Percentiles rank a stretch among this genome's conserved stretches.
Conservation (phyloP, 768 basidiomycete species). For the Tulasnella sp. region DNA sequence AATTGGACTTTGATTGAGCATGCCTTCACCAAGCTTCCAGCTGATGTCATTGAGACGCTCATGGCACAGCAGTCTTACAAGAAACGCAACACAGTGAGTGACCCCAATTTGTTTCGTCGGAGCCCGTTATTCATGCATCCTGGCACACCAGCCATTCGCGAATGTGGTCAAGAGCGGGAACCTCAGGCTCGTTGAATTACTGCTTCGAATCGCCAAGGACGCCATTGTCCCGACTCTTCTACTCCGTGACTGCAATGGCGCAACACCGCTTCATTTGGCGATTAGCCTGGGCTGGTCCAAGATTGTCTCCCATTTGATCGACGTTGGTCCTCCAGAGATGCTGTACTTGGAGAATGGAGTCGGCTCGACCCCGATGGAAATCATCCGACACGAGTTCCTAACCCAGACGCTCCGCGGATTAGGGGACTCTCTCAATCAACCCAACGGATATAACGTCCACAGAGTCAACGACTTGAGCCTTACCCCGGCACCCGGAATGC, state of each 20-base stretch:
- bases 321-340: slow-evolving; percentile 33
- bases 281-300: slow-evolving; percentile 32
- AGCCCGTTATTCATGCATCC: not conserved
- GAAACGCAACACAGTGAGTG: slow-evolving; percentile 41
- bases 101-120: slow-evolving; percentile 1
- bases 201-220: slow-evolving; percentile 26
- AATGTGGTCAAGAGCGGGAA: slow-evolving; percentile 40
- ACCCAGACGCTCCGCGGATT: not conserved
- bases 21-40: slow-evolving; percentile 45
- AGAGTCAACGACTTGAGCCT: not conserved
- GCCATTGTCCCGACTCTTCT: slow-evolving; percentile 27
- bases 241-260: slow-evolving; percentile 42
- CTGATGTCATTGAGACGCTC: slow-evolving; percentile 39
- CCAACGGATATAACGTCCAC: not conserved
- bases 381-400: slow-evolving; percentile 11
- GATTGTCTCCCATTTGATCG: slow-evolving; percentile 38
- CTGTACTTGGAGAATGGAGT: slow-evolving; percentile 44
- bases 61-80: slow-evolving; percentile 42
- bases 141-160: not conserved
- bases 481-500: not conserved
- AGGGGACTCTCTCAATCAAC: not conserved
- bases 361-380: slow-evolving; percentile 31
- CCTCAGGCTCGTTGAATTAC: slow-evolving; percentile 29
- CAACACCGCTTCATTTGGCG: slow-evolving; percentile 47
- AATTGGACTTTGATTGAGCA: slow-evolving; percentile 34